Conservation (phyloP, 2,329 filamentous ascomycete genomes). For the Diplodia scrobiculata region DNA sequence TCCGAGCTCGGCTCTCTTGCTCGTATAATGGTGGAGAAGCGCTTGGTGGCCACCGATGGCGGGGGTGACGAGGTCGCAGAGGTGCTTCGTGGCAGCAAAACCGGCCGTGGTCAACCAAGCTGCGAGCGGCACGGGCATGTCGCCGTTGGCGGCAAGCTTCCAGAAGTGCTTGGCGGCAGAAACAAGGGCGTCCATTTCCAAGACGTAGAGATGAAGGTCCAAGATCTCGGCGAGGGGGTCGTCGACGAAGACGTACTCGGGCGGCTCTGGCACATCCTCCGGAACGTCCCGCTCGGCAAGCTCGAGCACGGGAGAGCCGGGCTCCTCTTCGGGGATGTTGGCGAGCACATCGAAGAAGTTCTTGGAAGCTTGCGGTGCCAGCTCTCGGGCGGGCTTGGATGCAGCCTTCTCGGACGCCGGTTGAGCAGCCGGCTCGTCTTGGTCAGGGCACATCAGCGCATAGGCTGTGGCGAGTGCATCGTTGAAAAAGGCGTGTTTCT, state of each 20-base stretch:
- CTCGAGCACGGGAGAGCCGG: neutral
- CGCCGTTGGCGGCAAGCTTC: constrained; percentile 12
- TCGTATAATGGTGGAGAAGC: neutral
- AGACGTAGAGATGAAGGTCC: constrained; percentile 22
- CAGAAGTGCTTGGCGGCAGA: constrained; percentile 21
- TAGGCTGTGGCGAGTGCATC: constrained; percentile 16
- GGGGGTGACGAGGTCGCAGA: neutral
- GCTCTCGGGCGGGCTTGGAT: neutral
- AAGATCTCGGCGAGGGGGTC: constrained; percentile 25
- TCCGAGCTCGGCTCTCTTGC: constrained; percentile 8
- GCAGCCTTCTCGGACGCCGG: neutral
- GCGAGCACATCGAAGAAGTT: constrained; percentile 19
- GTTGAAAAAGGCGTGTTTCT: constrained; percentile 12
- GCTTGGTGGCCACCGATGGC: constrained; percentile 10
- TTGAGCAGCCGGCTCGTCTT: neutral
- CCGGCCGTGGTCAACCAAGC: constrained; percentile 28
- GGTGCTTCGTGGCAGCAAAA: neutral
- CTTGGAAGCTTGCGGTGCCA: neutral
- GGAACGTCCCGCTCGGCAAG: neutral
- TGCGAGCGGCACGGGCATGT: constrained; percentile 19
- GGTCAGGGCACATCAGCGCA: constrained; percentile 9
- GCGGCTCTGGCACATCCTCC: constrained; percentile 1
- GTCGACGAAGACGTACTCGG: constrained; percentile 24
- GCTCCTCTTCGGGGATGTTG: neutral
- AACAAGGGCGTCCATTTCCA: constrained; percentile 27